Percentiles rank a stretch among this genome's conserved stretches.
These are phyloP conservation scores for Diaporthe sp. DNA, from an alignment of 2,329 filamentous ascomycete species.

Conservation along the genomic window DNA sequence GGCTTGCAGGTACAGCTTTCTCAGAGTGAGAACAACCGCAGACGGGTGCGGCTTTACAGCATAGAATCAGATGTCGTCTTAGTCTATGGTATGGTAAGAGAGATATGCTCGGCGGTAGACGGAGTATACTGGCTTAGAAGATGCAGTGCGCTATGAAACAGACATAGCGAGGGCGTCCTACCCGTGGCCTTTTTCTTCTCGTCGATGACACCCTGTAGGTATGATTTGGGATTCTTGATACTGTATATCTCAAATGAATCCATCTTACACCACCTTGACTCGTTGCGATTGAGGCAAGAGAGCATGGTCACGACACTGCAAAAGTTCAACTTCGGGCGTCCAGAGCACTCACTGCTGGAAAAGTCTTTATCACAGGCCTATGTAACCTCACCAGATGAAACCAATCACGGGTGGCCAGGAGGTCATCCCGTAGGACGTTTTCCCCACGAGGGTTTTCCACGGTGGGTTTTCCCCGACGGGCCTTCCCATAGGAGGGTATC, in stretches of 20 bases:
- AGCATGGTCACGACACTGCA: too few relatives aligned
- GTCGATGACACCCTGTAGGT: neutral
- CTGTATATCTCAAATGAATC: neutral
- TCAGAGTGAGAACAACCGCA: neutral
- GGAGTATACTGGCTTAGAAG: neutral
- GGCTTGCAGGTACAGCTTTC: neutral
- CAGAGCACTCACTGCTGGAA: neutral
- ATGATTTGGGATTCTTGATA: neutral
- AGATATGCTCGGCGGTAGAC: neutral
- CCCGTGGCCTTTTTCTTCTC: neutral
- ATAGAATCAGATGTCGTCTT: neutral
- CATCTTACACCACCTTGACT: neutral
- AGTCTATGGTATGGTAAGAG: neutral
- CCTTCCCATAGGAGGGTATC: too few relatives aligned
- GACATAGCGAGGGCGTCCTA: slow-evolving; percentile 9
- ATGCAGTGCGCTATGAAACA: slow-evolving; percentile 20
- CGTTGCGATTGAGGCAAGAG: neutral
- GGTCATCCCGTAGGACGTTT: too few relatives aligned
- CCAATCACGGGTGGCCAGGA: neutral
- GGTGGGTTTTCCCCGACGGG: neutral
- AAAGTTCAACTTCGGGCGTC: neutral
- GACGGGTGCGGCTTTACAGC: neutral
- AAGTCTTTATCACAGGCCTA: neutral
- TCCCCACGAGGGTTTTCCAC: too few relatives aligned
- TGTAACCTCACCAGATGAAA: neutral